Evolutionary conservation across 169 alveolate species (phyloP).

Genomic region (Eimeria falciformis): DNA sequence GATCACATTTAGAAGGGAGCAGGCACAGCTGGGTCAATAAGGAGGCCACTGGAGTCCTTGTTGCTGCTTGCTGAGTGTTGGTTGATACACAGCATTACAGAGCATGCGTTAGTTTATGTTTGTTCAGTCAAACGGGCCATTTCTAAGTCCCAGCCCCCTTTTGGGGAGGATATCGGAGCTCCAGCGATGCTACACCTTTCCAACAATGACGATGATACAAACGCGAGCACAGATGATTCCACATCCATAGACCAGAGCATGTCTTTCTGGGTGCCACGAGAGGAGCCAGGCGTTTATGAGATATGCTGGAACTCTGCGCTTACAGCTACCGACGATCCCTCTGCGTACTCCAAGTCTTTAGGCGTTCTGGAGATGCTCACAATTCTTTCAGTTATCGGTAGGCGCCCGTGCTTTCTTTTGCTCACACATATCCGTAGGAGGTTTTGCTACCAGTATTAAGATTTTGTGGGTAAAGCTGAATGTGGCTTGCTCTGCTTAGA

Average conservation of each 20-base stretch:
- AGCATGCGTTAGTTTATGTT: too few relatives aligned
- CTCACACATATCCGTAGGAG: too few relatives aligned
- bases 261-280: constrained; percentile 45
- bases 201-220: not conserved
- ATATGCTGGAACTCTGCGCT: constrained; percentile 73
- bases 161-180: not conserved
- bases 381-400: constrained; percentile 29
- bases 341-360: constrained; percentile 45
- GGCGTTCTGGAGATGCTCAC: constrained; percentile 67
- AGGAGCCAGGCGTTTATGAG: constrained; percentile 36
- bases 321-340: constrained; percentile 32
- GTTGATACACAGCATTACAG: too few relatives aligned
- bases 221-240: not conserved
- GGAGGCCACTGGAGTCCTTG: too few relatives aligned
- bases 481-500: too few relatives aligned
- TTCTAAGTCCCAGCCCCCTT: too few relatives aligned
- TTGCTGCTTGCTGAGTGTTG: too few relatives aligned
- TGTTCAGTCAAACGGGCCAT: too few relatives aligned
- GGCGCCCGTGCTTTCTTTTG: not conserved
- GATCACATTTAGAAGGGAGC: too few relatives aligned
- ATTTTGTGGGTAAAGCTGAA: not conserved
- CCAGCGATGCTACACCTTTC: constrained; percentile 28
- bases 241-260: constrained; percentile 53
- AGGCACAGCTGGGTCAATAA: too few relatives aligned
- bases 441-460: too few relatives aligned